Base-by-base conservation (phyloP, 2,329 filamentous ascomycete genomes). In the Furcasterigmium furcatum region DNA sequence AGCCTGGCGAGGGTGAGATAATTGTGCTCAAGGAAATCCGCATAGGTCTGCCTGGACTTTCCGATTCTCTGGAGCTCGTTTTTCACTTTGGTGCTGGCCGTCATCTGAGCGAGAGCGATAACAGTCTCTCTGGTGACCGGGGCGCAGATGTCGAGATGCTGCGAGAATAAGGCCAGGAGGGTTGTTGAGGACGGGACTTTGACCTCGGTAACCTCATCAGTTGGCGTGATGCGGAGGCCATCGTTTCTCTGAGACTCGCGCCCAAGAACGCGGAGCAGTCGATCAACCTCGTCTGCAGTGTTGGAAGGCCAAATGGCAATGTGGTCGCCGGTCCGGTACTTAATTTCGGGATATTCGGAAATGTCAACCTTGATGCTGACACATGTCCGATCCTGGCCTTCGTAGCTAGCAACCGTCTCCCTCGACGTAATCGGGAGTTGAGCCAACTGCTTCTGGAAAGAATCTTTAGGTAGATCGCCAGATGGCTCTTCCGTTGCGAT, bases 231-330 rank as follows among this genome's bases (percentile, higher is more conserved):
- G 52, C 80, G 84, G 65, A 99, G 84, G 46, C 97, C 92, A 1
- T 76, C 77, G 67, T 96, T 72, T 49, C 86, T 83, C 74, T 95
- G 95, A 22, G 83, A 76, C 41, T 74, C 70, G 32, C 96, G 79
- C 51, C 82, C 90, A 52, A 95, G 78, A 44, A 94, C 78, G 56
- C 84, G 77, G 53, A 99, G 73, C 70, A 99, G 90, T 44, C 90
- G 84, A 59, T 97, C 90, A 39, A 96, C 92, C 67, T 97, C 92
- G 53, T 82, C 84, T 46, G 92, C 92, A 47, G 94, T 77, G 66
- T 99, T 99, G 42, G 90, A 96, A 29, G 95, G 94, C 95, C 95
- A 99, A 58, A 99, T 72, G 35, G 94, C 94, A 61, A 99, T 88
- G 67, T 99, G 95, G 63, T 99, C 95, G 64, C 94, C 94, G 44